phyloP scores from a whole-genome alignment of 1,139 yeast species.

The Kazachstania sp. region DNA sequence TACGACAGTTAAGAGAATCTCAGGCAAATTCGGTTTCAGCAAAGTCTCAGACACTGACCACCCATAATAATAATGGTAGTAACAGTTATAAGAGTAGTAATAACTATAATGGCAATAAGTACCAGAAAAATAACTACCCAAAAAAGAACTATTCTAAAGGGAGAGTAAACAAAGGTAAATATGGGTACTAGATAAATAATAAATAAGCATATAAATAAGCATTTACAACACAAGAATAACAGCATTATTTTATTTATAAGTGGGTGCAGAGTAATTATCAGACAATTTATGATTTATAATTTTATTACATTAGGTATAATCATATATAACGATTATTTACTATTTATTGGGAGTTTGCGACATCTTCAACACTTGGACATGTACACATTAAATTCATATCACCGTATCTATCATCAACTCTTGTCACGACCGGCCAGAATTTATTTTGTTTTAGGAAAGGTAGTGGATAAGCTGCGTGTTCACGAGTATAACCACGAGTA shows the following conservation, averaged over 20 bases:
- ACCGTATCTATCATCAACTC: conserved; percentile 91
- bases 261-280: too few species aligned
- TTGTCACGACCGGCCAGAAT: conserved; percentile 92
- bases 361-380: conserved; percentile 73
- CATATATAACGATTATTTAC: background rate
- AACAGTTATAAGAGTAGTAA: background rate
- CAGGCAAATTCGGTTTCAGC: conserved; percentile 3
- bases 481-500: conserved; percentile 84
- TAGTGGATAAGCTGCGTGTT: conserved; percentile 88
- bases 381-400: conserved; percentile 90
- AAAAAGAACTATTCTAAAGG: background rate
- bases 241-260: background rate
- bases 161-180: background rate
- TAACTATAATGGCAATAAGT: background rate
- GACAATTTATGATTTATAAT: background rate
- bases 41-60: too few species aligned
- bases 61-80: too few species aligned
- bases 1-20: conserved; percentile 14
- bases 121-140: background rate
- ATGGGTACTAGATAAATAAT: background rate
- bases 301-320: background rate
- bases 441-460: conserved; percentile 63
- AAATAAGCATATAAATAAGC: background rate
- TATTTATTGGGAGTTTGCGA: conserved; percentile 3
- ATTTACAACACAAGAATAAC: background rate